phyloP scores from a whole-genome alignment of 139 green algal genomes.

The Protoeuglena noctilucae region DNA sequence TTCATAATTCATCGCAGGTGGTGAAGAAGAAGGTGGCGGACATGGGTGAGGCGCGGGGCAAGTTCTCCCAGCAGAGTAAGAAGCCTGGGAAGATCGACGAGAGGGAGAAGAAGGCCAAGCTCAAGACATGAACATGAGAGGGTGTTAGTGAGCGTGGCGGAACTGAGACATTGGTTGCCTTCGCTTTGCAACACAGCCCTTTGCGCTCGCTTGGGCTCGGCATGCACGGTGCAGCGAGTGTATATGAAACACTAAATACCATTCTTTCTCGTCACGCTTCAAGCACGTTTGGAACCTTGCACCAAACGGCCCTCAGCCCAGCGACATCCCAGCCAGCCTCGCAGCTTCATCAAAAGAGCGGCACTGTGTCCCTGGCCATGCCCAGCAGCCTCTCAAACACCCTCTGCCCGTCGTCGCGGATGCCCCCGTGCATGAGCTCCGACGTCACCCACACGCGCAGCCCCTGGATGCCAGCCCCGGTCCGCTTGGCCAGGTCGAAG shows the following conservation, averaged over 20 bases:
- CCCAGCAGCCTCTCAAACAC: slow-evolving; percentile 5
- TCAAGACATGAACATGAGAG: slow-evolving; percentile 82
- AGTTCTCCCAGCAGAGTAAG: slow-evolving; percentile 50
- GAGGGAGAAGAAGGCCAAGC: slow-evolving; percentile 82
- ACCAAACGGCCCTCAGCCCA: no score
- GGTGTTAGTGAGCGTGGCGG: no score
- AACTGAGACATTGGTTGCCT: no score
- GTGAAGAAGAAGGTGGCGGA: slow-evolving; percentile 80
- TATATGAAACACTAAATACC: no score
- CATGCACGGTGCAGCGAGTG: no score
- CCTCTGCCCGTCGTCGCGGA: slow-evolving; percentile 2
- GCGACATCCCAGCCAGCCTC: no score
- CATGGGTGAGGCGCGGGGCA: slow-evolving; percentile 44
- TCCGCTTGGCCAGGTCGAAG: slow-evolving; percentile 4
- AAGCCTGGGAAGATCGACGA: slow-evolving; percentile 69
- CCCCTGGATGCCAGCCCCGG: neutral
- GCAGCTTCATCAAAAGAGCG: neutral
- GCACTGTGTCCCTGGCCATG: slow-evolving; percentile 1
- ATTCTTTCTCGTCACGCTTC: no score
- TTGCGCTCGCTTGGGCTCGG: no score
- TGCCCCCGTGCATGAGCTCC: slow-evolving; percentile 7
- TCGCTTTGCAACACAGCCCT: no score
- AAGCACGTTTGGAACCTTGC: no score
- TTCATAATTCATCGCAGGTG: slow-evolving; percentile 50
- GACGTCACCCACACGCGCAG: slow-evolving; percentile 1